phyloP scores from a whole-genome alignment of 495 filamentous ascomycete genomes.

The Trichoderma virens region DNA sequence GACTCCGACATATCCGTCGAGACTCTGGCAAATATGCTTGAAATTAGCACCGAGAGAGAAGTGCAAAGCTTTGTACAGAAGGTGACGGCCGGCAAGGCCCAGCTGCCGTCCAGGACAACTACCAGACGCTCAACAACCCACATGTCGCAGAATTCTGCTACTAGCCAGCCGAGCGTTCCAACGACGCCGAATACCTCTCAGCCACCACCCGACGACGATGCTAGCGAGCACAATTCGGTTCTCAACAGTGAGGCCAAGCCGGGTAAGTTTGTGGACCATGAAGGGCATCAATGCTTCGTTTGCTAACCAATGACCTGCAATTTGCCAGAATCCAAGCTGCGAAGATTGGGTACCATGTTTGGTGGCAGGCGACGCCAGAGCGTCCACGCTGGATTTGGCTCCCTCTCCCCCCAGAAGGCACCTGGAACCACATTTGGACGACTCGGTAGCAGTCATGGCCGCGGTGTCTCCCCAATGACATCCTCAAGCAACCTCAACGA shows the following conservation, averaged over 20 bases:
- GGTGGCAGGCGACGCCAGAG: conserved; percentile 53
- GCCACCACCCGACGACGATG: conserved; percentile 38
- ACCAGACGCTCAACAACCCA: conserved; percentile 29
- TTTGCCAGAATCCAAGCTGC: conserved; percentile 37
- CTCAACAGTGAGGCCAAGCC: conserved; percentile 38
- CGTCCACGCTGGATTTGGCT: conserved; percentile 44
- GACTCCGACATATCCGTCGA: conserved; percentile 68
- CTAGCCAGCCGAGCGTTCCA: conserved; percentile 21
- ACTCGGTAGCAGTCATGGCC: conserved; percentile 42
- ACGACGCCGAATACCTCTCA: conserved; percentile 20
- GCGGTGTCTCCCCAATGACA: conserved; percentile 39
- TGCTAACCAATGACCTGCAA: conserved; percentile 6
- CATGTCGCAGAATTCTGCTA: conserved; percentile 26
- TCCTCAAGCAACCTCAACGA: conserved; percentile 50
- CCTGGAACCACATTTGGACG: conserved; percentile 45
- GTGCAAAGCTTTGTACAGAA: conserved; percentile 72
- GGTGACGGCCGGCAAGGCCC: conserved; percentile 41
- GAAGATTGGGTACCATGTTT: conserved; percentile 76
- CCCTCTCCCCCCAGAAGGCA: conserved; percentile 36
- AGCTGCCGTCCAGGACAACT: conserved; percentile 34
- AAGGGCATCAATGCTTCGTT: not conserved
- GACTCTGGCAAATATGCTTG: conserved; percentile 76
- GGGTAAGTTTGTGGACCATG: conserved; percentile 25
- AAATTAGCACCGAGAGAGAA: conserved; percentile 80
- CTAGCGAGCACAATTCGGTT: conserved; percentile 51